Conservation (phyloP, 345 rosid genomes). For the Erysimum cheiranthoides region DNA sequence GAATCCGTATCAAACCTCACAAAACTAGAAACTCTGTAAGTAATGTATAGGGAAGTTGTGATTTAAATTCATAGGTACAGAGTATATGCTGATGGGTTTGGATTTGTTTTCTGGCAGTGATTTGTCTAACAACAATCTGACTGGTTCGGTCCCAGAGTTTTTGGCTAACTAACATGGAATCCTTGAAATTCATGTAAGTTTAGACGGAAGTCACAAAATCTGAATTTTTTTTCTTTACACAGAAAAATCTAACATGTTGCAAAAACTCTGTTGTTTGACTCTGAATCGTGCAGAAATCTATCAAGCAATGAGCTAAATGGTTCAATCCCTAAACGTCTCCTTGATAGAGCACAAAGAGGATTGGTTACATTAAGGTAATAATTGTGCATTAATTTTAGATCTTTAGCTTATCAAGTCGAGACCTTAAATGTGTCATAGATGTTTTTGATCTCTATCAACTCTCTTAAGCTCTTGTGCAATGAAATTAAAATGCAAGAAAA, state of each 20-base stretch:
- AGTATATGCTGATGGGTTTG: neutral
- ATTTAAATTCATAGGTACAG: too few species aligned
- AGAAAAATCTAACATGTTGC: neutral
- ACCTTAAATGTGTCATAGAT: too few species aligned
- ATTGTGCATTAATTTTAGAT: too few species aligned
- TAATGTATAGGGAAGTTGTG: neutral
- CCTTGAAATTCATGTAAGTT: slow-evolving; percentile 49
- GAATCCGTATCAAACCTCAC: slow-evolving; percentile 44
- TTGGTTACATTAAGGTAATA: too few species aligned
- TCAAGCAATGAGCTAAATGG: slow-evolving; percentile 47
- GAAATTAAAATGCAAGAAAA: too few species aligned
- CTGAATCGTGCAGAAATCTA: slow-evolving; percentile 42
- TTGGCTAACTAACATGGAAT: slow-evolving; percentile 32
- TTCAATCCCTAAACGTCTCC: slow-evolving; percentile 46
- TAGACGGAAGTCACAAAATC: neutral
- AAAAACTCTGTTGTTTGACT: neutral
- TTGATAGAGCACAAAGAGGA: slow-evolving; percentile 23
- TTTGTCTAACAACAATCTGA: slow-evolving; percentile 52
- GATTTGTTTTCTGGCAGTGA: slow-evolving; percentile 40
- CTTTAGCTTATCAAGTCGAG: too few species aligned
- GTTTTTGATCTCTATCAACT: too few species aligned
- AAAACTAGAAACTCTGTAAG: slow-evolving; percentile 50
- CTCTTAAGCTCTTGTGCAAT: too few species aligned
- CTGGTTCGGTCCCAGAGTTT: slow-evolving; percentile 50
- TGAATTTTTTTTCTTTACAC: neutral